Base-by-base conservation (phyloP, 2,329 filamentous ascomycete species). In the Coleophoma crateriformis region DNA sequence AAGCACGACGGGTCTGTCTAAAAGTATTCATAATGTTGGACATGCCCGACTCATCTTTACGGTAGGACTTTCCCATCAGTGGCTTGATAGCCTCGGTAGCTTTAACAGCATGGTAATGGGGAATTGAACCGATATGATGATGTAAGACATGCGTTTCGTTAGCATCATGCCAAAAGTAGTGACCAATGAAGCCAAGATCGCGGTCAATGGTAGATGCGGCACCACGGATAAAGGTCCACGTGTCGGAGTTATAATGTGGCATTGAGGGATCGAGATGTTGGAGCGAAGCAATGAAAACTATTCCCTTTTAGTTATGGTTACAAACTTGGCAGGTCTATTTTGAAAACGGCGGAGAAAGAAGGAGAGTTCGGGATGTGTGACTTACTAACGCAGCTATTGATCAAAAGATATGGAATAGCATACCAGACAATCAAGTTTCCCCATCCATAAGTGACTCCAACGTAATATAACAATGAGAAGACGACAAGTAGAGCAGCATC, bases 101-200 rank as follows among this genome's bases (percentile, higher is more conserved):
- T 60, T 79, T 73, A 48, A 74, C 70, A 17, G 77, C 77, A 55
- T 79, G 68, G 67, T 83, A 83, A 62, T 81, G 80, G 5, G 79
- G 78, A 37, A 82, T 81, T 56, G 67, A 74, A 67, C 78, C 74
- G 64, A 81, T 78, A 13, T 79, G 67, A 57, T 85, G 81, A 64
- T 84, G 80, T 10, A 82, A 68, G 2, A 84, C 80, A 58, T 84
- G 81, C 48, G 75, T 76, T 53, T 81, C 79, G 43, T 82, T 79
- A 61, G 83, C 83, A 54, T 76, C 75, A 65, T 85, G 82, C 71
- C 85, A 82, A 52, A 85, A 67, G 63, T 82, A 73, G 10, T 71
- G 71, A 33, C 79, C 81, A 51, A 85, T 75, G 60, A 79, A 82
- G 46, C 81, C 81, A 55, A 83, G 79, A 53, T 81, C 76, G 35